Conservation (phyloP, 148 eudicot species). For the Camellia sinensis region DNA sequence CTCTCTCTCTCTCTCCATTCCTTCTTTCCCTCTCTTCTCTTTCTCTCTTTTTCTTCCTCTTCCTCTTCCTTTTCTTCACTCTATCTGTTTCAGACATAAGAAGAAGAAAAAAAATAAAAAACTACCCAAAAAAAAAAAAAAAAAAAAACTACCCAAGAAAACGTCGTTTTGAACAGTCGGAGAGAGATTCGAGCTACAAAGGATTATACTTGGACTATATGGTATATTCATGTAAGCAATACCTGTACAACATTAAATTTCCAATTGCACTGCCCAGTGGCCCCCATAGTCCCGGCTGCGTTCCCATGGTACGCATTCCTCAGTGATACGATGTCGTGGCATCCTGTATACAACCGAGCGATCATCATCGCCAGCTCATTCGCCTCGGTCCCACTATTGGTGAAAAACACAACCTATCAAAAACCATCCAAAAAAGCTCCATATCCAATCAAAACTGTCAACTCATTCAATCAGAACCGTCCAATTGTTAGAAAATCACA, state of each 20-base stretch:
- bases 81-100: too few relatives aligned
- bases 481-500: neutral
- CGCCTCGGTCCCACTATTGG: constrained; percentile 97
- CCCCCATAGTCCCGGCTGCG: constrained; percentile 94
- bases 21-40: too few relatives aligned
- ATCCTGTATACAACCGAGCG: constrained; percentile 83
- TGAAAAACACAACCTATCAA: constrained; percentile 84
- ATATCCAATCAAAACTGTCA: neutral
- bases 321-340: constrained; percentile 79
- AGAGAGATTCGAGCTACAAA: too few relatives aligned
- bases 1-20: too few relatives aligned
- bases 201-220: too few relatives aligned
- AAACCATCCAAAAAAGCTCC: neutral
- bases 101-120: too few relatives aligned
- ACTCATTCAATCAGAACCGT: neutral
- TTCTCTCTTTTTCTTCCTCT: too few relatives aligned
- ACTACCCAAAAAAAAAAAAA: too few relatives aligned
- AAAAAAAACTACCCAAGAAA: too few relatives aligned
- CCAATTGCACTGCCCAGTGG: constrained; percentile 82
- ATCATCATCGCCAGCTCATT: constrained; percentile 97
- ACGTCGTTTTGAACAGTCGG: too few relatives aligned
- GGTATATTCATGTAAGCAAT: too few relatives aligned
- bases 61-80: too few relatives aligned
- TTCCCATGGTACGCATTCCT: constrained; percentile 98
- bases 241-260: constrained; percentile 98